Base-by-base conservation (phyloP, 1,139 yeast species). In the Blastobotrys serpentis region DNA sequence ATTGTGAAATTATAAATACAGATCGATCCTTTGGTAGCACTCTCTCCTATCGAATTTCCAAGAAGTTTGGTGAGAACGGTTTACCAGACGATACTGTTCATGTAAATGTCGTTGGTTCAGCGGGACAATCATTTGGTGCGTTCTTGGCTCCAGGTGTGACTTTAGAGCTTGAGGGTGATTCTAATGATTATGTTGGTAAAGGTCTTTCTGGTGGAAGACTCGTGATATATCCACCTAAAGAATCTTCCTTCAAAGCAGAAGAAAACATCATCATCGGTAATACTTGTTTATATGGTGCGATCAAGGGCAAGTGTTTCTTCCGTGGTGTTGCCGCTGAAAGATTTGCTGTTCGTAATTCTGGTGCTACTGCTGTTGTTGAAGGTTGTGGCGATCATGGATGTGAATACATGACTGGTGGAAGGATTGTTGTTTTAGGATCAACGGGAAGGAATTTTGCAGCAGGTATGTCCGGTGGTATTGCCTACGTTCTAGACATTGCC, bases 401-500 rank as follows among this genome's bases (percentile, higher is more conserved):
- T 75, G 98, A 92, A 71, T 92, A 92, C 74, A 92, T 92, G 98
- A 89, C 98, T 62, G 98, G 98, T 69, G 98, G 98, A 68, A 82
- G 98, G 63, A 96, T 92, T 53, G 87, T 92, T 65, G 88, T 92
- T 47, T 78, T 92, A 59, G 96, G 98, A 45, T 72, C 82, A 50
- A 86, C 96, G 63, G 98, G 96, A 53, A 82, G 98, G 59, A 86
- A 89, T 74, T 92, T 92, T 69, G 98, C 97, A 41, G 96, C 98
- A 49, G 98, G 98, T 76, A 94, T 94, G 87, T 90, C 97, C 62
- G 98, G 98, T 71, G 98, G 98, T 81, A 92, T 92, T 68, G 96
- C 96, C 26, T 92, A 92, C 66, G 97, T 94, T 52, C 77, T 90
- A 62, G 96, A 90, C 63, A 86, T 92, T 77, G 97, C 94, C 47